These are phyloP conservation scores for Chrysosporium keratinophilum DNA, from an alignment of 2,329 filamentous ascomycete species.

Conservation along the genomic window DNA sequence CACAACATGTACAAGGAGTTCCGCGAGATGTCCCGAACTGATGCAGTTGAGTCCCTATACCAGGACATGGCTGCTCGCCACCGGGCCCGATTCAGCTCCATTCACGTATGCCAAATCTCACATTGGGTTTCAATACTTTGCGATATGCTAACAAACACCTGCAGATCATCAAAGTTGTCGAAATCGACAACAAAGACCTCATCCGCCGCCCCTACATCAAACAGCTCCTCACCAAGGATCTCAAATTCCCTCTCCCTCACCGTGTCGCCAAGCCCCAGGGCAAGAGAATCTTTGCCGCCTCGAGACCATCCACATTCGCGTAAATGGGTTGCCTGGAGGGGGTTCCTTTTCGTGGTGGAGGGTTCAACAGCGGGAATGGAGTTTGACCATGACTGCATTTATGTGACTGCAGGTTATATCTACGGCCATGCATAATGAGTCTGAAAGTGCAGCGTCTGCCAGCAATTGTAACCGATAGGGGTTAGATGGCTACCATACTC, in stretches of 20 bases:
- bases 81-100: constrained; percentile 93
- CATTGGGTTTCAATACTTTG: neutral
- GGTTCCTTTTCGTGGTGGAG: constrained; percentile 7
- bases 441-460: constrained; percentile 9
- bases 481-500: constrained; percentile 10
- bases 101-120: constrained; percentile 64
- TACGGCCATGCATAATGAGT: constrained; percentile 12
- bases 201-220: constrained; percentile 99
- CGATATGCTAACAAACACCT: constrained; percentile 11
- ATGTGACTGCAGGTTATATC: constrained; percentile 12
- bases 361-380: constrained; percentile 12
- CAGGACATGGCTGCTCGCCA: constrained; percentile 99
- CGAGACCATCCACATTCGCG: constrained; percentile 94
- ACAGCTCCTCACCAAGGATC: constrained; percentile 88
- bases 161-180: constrained; percentile 95
- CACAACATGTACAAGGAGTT: constrained; percentile 99
- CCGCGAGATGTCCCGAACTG: constrained; percentile 93
- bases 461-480: constrained; percentile 11
- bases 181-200: constrained; percentile 88
- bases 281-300: constrained; percentile 88
- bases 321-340: constrained; percentile 46
- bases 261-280: constrained; percentile 70
- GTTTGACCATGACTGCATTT: constrained; percentile 10
- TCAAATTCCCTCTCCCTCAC: constrained; percentile 98
- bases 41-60: constrained; percentile 94